These are phyloP conservation scores for Amanita pseudoporphyria DNA, from an alignment of 768 basidiomycete genomes.

Conservation along the genomic window DNA sequence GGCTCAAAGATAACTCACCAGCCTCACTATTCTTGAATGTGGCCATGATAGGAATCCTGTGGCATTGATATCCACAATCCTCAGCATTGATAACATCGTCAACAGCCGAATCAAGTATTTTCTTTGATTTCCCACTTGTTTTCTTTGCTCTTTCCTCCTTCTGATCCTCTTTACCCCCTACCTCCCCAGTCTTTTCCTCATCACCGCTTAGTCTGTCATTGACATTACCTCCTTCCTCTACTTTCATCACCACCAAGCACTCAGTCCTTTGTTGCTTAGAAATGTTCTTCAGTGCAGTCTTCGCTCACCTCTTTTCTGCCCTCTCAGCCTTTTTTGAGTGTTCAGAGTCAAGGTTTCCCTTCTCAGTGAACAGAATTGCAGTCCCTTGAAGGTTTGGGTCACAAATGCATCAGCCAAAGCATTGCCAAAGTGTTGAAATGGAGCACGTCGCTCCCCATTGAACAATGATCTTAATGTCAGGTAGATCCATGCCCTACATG, in stretches of 20 bases:
- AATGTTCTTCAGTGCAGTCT: background rate
- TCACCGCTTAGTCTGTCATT: background rate
- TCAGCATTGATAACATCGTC: conserved; percentile 1
- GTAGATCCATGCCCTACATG: conserved; percentile 1
- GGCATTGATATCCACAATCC: background rate
- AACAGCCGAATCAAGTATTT: background rate
- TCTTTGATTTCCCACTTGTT: background rate
- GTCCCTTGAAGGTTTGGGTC: background rate
- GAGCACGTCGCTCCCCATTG: background rate
- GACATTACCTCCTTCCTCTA: background rate
- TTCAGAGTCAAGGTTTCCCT: background rate
- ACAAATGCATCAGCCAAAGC: background rate
- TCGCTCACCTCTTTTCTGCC: conserved; percentile 1
- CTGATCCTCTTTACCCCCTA: too few relatives aligned
- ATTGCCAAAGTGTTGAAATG: conserved; percentile 1
- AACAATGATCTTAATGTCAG: background rate
- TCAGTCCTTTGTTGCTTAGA: conserved; percentile 1
- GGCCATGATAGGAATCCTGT: background rate
- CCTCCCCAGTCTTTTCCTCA: background rate
- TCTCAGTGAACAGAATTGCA: background rate
- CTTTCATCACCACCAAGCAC: background rate
- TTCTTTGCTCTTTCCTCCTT: background rate
- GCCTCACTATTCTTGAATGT: background rate
- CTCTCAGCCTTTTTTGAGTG: background rate
- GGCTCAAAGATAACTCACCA: conserved; percentile 1